phyloP scores from a whole-genome alignment of 2,329 filamentous ascomycete genomes.

The Coleophoma eucalyptorum region DNA sequence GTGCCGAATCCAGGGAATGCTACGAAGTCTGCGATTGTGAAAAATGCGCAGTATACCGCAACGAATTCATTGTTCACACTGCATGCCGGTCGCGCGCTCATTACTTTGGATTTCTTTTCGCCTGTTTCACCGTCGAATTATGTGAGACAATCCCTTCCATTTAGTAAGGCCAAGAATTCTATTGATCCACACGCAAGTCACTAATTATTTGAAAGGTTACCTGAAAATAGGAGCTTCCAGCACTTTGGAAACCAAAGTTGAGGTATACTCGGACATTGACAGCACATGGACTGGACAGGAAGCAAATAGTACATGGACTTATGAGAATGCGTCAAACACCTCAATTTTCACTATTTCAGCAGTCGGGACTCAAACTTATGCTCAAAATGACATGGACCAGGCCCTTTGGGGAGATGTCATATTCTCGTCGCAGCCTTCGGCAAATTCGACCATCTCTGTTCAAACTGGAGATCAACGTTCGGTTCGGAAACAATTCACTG shows the following conservation, averaged over 20 bases:
- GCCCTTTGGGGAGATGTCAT: constrained; percentile 8
- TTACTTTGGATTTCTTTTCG: constrained; percentile 31
- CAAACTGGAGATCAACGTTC: constrained; percentile 15
- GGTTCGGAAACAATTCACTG: constrained; percentile 42
- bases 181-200: too few relatives aligned
- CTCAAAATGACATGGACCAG: constrained; percentile 4
- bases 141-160: constrained; percentile 29
- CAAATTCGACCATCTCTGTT: constrained; percentile 1
- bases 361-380: constrained; percentile 2
- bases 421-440: constrained; percentile 4
- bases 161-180: constrained; percentile 22
- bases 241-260: constrained; percentile 9
- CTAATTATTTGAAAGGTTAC: constrained; percentile 2
- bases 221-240: constrained; percentile 1
- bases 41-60: constrained; percentile 24
- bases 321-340: constrained; percentile 3
- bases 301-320: constrained; percentile 6
- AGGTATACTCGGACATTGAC: constrained; percentile 31
- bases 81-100: constrained; percentile 17
- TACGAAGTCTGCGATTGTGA: constrained; percentile 15
- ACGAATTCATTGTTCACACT: constrained; percentile 26
- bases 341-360: constrained; percentile 8
- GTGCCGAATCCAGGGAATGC: constrained; percentile 14
- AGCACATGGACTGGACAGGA: constrained; percentile 28
- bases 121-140: constrained; percentile 29